Evolutionary conservation across 148 eudicot species (phyloP).

Genomic region (Arbutus unedo): DNA sequence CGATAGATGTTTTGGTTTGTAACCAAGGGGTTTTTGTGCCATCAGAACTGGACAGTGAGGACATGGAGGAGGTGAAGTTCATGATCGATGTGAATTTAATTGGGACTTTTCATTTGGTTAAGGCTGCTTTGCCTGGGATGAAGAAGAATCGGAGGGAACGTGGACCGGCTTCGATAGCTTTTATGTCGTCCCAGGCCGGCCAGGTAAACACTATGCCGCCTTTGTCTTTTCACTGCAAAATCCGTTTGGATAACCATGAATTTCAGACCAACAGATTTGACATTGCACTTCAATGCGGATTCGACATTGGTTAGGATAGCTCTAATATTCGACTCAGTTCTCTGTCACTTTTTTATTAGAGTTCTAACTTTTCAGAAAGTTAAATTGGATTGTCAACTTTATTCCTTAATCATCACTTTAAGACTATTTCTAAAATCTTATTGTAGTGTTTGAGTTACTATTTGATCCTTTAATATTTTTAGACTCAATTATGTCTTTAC

Average conservation of each 20-base stretch:
- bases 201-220: constrained; percentile 40
- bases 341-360: too few relatives aligned
- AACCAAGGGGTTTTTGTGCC: constrained; percentile 78
- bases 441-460: too few relatives aligned
- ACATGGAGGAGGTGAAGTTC: constrained; percentile 55
- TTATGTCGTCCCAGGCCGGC: constrained; percentile 16
- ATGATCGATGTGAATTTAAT: constrained; percentile 84
- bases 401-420: too few relatives aligned
- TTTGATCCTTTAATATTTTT: too few relatives aligned
- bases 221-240: constrained; percentile 23
- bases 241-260: neutral
- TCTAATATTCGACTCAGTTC: too few relatives aligned
- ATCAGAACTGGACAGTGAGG: constrained; percentile 47
- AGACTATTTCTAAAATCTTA: too few relatives aligned
- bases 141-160: constrained; percentile 21
- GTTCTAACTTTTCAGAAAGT: too few relatives aligned
- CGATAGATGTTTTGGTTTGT: constrained; percentile 74
- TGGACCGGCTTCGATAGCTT: constrained; percentile 37
- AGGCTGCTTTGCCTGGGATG: constrained; percentile 13
- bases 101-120: constrained; percentile 43
- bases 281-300: neutral
- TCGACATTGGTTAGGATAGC: neutral
- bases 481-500: too few relatives aligned
- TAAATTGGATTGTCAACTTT: too few relatives aligned
- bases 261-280: neutral